Evolutionary conservation across 208 protist species (phyloP).

Genomic region (Leishmania lainsoni): DNA sequence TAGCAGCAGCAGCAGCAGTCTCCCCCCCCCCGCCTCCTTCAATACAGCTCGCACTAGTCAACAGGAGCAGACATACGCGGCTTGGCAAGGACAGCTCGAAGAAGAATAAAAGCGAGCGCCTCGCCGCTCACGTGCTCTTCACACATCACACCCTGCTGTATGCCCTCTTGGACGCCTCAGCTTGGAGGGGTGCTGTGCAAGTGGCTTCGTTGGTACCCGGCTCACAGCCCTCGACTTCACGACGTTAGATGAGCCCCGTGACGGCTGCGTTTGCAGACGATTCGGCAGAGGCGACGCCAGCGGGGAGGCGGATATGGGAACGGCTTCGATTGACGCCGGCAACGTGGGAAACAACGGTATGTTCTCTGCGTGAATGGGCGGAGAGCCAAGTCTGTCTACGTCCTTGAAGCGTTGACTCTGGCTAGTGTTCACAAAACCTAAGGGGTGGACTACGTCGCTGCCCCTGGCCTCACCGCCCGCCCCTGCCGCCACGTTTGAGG

Average conservation of each 20-base stretch:
- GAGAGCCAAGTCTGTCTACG: neutral
- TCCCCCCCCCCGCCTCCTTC: neutral
- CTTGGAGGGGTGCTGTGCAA: neutral
- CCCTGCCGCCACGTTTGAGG: neutral
- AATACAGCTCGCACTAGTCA: neutral
- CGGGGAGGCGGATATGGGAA: neutral
- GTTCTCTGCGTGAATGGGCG: neutral
- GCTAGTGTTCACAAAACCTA: slow-evolving; percentile 1
- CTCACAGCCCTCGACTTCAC: neutral
- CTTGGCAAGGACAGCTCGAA: neutral
- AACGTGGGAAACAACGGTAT: neutral
- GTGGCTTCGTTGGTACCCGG: neutral
- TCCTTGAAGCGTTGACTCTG: neutral
- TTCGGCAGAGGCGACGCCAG: neutral
- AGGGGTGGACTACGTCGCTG: neutral
- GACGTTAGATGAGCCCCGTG: neutral
- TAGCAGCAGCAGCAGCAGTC: neutral
- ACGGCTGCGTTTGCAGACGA: neutral
- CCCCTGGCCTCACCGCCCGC: neutral
- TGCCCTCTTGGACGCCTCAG: neutral
- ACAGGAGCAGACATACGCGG: neutral
- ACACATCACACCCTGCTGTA: neutral
- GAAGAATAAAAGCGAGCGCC: neutral
- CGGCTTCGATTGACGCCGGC: neutral
- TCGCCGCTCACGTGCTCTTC: neutral